Percentiles rank a stretch among this genome's conserved stretches.
Conservation (phyloP, 305 asterid species). For the Solanum chacoense region DNA sequence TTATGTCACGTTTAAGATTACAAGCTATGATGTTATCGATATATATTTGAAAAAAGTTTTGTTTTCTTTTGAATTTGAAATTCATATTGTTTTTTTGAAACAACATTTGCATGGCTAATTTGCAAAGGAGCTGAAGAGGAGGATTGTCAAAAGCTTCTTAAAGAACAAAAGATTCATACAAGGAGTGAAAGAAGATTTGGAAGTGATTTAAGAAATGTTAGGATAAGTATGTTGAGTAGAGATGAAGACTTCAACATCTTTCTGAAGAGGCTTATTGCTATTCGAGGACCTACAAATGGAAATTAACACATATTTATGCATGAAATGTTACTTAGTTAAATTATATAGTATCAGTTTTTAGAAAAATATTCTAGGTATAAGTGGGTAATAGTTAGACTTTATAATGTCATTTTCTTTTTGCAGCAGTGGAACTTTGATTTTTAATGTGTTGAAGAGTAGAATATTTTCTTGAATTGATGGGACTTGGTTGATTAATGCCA, state of each 20-base stretch:
- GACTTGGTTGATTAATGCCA: background rate
- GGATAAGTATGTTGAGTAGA: conserved; percentile 3
- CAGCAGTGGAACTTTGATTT: background rate
- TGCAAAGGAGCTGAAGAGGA: background rate
- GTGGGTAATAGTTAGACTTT: background rate
- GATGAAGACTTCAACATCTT: conserved; percentile 59
- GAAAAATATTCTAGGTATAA: background rate
- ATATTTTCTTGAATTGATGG: background rate
- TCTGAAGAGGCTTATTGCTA: conserved; percentile 35
- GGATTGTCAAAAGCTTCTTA: background rate
- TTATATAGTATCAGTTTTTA: background rate
- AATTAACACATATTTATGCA: background rate
- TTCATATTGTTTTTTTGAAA: background rate
- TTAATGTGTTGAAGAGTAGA: background rate
- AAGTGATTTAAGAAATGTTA: conserved; percentile 22
- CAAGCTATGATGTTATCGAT: too few species aligned
- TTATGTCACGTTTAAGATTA: background rate
- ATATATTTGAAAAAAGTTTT: too few species aligned
- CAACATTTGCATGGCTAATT: background rate
- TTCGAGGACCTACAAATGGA: background rate
- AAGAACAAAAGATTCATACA: background rate
- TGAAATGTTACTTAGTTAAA: background rate
- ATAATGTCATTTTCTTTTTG: background rate
- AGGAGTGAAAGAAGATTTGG: conserved; percentile 40
- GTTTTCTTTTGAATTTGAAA: background rate